Base-by-base conservation (phyloP, 352 stramenopile species). In the Phytophthora sp. region DNA sequence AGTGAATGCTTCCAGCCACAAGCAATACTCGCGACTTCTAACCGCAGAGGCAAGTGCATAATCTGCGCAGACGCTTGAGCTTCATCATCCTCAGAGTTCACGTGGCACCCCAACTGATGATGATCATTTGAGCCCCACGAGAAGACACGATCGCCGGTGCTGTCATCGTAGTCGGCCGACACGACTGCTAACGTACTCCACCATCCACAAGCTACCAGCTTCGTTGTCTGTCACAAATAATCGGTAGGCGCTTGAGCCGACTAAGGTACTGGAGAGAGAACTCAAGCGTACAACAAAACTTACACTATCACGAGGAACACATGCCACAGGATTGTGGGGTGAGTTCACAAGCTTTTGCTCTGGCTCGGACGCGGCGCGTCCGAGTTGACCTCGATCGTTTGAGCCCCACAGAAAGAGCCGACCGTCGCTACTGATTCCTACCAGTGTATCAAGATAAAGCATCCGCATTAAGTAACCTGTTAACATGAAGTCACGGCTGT, bases 1-100 rank as follows among this genome's bases (percentile, higher is more conserved):
- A 95, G 68, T 9, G 80, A 90, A 64, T 95, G 87, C 30, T 95
- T 95, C 87, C 87, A 95, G 5, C 87, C 85, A 65, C 87, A 93
- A 0, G 87, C 74, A 38, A 95, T 51, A 38, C 81, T 90, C 24
- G 63, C n/a, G 41, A 93, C 75, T 18, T 68, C 59, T 13, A 86
- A 60, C 7, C 41, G 33, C 1, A 13, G 27, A 54, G 64, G 53
- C 12, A 87, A 55, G 18, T 57, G 49, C 20, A 51, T 5, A 31
- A 79, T 59, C n/a, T 64, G 30, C 7, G 44, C 24, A 16, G 58
- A 49, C 7, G 59, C 13, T 2, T 24, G 13, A 1, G n/a, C 18
- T 20, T 49, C 31, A 18, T 47, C 29, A 21, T n/a, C 15, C 0
- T 44, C 42, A 41, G 21, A 18, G 13, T 20, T 41, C 33, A 36